Evolutionary conservation across 78 protist genomes (phyloP), one percentile per base, ranked within the genome.

Genomic region (Speleostelium caveatum): DNA sequence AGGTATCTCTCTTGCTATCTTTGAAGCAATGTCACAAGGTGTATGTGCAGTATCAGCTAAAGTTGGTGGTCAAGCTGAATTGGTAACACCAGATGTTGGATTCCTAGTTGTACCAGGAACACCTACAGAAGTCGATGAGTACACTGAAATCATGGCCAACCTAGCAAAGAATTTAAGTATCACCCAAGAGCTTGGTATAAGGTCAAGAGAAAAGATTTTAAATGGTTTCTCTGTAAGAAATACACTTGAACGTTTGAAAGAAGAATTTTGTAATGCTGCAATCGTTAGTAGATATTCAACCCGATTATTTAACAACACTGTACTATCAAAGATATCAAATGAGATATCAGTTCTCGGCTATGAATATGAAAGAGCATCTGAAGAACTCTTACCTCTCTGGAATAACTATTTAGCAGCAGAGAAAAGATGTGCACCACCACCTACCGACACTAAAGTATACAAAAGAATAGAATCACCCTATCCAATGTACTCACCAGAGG

Each of bases 1-100:
- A 33, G 89, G 89, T 41, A 80, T 80, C 0, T 80, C 89, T 10
- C 45, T 80, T 75, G 89, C 89, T 10, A 80, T 80, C 49, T 80
- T 67, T 30, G 89, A 80, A 58, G 89, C 77, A 1, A 80, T 80
- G 89, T 80, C 89, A 36, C 72, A 60, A 35, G 58, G 45, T 22
- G 89, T 80, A 22, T 67, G 75, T 51, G 75, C 89, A 16, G 89
- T 80, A 21, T 68, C 77, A 1, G 89, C 89, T 19, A 80, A 80
- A 58, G 89, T 80, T 21, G 89, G 89, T 68, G 89, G 89, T 28
- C 89, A 80, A 22, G 89, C 89, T 0, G 89, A 80, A 30, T 53
- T 80, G 21, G 77, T 80, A 6, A 80, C 78, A 21, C 89, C 89
- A 3, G 89, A 80, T 56, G 89, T 80, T 12, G 89, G 89, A 2